Evolutionary conservation across 2,329 filamentous ascomycete species (phyloP).

Genomic region (Paraphoma sp.): DNA sequence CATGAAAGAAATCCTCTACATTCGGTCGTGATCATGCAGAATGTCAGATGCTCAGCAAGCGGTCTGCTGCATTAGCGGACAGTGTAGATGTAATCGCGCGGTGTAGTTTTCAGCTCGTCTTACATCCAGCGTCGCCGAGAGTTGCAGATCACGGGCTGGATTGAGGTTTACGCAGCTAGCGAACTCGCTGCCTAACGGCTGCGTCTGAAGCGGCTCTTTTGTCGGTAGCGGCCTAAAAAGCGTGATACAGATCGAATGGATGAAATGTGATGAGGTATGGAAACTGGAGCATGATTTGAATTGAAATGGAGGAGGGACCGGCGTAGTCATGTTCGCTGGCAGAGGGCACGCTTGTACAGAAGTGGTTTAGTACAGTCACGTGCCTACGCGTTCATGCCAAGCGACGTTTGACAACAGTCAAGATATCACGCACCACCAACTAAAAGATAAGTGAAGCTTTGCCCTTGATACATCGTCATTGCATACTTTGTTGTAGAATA

Average conservation of each 20-base stretch:
- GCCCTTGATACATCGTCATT: no score
- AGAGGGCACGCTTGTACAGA: neutral
- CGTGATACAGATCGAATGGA: neutral
- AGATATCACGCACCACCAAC: no score
- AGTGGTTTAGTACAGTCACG: neutral
- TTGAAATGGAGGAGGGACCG: no score
- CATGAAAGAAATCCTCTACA: slow-evolving; percentile 9
- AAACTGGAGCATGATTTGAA: no score
- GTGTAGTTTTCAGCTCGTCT: slow-evolving; percentile 32
- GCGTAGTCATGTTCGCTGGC: no score
- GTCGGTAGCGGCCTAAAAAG: neutral
- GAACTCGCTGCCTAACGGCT: slow-evolving; percentile 36
- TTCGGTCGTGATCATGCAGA: slow-evolving; percentile 20
- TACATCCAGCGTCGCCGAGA: slow-evolving; percentile 31
- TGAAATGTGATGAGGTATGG: no score
- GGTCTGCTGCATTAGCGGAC: slow-evolving; percentile 17
- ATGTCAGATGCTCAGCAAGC: slow-evolving; percentile 29
- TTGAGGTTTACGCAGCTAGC: slow-evolving; percentile 9
- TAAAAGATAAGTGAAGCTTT: no score
- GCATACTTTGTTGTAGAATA: no score
- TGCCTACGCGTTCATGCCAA: slow-evolving; percentile 1
- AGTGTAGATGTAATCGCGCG: slow-evolving; percentile 11
- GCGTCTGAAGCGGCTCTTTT: slow-evolving; percentile 14
- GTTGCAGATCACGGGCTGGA: slow-evolving; percentile 17
- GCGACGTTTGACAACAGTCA: no score